Evolutionary conservation across 768 basidiomycete species (phyloP), one percentile per base, ranked within the genome.

Genomic region (Mycena epipterygia): DNA sequence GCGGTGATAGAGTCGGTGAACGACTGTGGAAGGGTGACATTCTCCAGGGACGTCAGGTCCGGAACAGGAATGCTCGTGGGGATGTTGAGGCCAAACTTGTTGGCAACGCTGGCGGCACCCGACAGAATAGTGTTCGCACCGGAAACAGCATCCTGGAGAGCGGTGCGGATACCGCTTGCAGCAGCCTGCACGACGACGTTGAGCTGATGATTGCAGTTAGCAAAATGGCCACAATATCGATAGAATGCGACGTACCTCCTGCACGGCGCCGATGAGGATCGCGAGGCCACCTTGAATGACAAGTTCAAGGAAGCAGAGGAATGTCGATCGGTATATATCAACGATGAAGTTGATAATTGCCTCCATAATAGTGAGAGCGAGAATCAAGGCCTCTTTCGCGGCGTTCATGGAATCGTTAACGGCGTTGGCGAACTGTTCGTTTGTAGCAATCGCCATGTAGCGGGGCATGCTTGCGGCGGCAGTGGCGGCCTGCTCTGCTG

Each of bases 281-380:
- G 89, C 87, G 59, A 99, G 84, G 8, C 88, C 92, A 21, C 96
- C 96, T 32, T 91, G 87, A 13, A 99, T 90, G 27, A 94, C 90
- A 49, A 99, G 87, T 80, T 99, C 96, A 72, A 98, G 83, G 74
- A 98, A 96, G 80, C 97, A 99, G 60, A 99, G 87, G 76, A 97
- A 91, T 4, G 97, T 94, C 4, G 96, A 97, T 44, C 96, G 92
- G 78, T 98, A 99, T 52, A 92, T 89, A 81, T 95, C 93, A 73
- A 99, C 89, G 72, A 98, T 88, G 80, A 99, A 98, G 76, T 94
- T 95, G 81, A 96, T 91, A 76, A 97, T 88, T 0, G 86, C 90
- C 78, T 98, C 95, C 89, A 97, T 92, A 41, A 91, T 84, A 0
- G 94, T 97, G 64, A 98, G 83, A 3, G 94, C 82, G 44, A 95